A percentile compares a stretch with the other conserved stretches of the same genome.
Evolutionary conservation across 2,329 filamentous ascomycete genomes (phyloP).

Genomic region (Periconia sp.): DNA sequence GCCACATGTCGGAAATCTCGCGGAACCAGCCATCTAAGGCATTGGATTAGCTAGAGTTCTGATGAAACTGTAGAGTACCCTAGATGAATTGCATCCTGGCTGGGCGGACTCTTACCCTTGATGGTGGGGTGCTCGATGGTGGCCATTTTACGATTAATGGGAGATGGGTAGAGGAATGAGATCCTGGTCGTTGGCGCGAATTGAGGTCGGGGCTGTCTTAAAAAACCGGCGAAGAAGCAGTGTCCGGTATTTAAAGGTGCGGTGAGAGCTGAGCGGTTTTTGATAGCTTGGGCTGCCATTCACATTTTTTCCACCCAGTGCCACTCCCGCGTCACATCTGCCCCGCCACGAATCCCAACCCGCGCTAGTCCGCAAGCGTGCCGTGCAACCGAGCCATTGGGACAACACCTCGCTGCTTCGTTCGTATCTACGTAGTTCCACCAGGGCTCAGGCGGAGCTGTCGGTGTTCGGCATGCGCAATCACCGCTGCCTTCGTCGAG

Average conservation of each 20-base stretch:
- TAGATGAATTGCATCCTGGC: background rate
- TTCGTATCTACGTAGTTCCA: too few relatives aligned
- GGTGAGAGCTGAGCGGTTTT: slow-evolving; percentile 28
- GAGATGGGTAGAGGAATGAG: too few relatives aligned
- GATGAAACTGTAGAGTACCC: background rate
- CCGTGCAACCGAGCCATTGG: too few relatives aligned
- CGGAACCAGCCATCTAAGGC: slow-evolving; percentile 97
- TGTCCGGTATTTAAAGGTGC: slow-evolving; percentile 30
- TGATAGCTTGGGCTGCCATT: slow-evolving; percentile 27
- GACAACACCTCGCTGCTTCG: too few relatives aligned
- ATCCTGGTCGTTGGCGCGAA: too few relatives aligned
- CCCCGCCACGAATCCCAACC: slow-evolving; percentile 14
- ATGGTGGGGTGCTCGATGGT: slow-evolving; percentile 76
- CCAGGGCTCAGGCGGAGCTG: too few relatives aligned
- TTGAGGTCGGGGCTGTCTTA: background rate
- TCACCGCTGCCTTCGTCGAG: too few relatives aligned
- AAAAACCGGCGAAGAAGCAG: too few relatives aligned
- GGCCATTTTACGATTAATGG: slow-evolving; percentile 64
- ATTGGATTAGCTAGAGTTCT: slow-evolving; percentile 7
- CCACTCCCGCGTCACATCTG: slow-evolving; percentile 29
- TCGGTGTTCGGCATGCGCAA: too few relatives aligned
- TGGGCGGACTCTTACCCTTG: slow-evolving; percentile 64
- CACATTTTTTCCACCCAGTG: slow-evolving; percentile 18
- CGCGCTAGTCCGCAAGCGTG: background rate
- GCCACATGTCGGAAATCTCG: slow-evolving; percentile 99